Evolutionary conservation across 2,329 filamentous ascomycete genomes (phyloP), one percentile per base, ranked within the genome.

Genomic region (Paecilomyces formosus): DNA sequence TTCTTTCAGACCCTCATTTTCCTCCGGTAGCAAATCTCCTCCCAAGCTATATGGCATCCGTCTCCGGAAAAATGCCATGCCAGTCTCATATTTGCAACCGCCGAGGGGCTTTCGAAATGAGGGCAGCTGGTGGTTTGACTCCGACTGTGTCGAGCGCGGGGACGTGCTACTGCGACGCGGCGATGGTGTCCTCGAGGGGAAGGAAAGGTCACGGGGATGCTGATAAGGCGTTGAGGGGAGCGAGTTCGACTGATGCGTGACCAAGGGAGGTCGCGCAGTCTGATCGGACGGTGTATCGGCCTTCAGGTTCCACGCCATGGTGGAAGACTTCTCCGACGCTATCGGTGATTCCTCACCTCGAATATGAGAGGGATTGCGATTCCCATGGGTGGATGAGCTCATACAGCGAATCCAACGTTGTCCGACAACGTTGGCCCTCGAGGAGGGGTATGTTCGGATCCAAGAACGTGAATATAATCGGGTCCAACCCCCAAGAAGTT

Each of bases 151-250:
- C 3, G 93, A 97, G 60, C 89, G 87, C 45, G 93, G 94, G 13
- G 93, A 97, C 65, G 92, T 90, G 73, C 87, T 90, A 56, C 87
- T 78, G 57, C 79, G 85, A 65, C 84, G 88, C 39, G 93, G 92
- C 15, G 92, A 97, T 9, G 91, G 92, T 31, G 86, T 87, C 68
- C 85, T 84, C 54, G 92, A 94, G 70, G 86, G 85, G 67, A 89
- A 89, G 2, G 88, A 88, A 68, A 94, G 88, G 67, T 92, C 88
- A 60, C 91, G 86, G 64, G 92, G 85, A 74, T 90, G 88, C 72
- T 97, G 92, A 69, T 93, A 90, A 8, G 93, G 94, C 2, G 93
- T 97, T 1, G 93, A 95, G 1, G 93, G 93, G 54, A 97, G 90
- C 8, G 93, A 97, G 71, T 83, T 96, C 24, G 93, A 95, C 70